A percentile compares a stretch with the other conserved stretches of the same genome.
Evolutionary conservation across 2,329 filamentous ascomycete genomes (phyloP).

Genomic region (Sarocladiaceae sp.): DNA sequence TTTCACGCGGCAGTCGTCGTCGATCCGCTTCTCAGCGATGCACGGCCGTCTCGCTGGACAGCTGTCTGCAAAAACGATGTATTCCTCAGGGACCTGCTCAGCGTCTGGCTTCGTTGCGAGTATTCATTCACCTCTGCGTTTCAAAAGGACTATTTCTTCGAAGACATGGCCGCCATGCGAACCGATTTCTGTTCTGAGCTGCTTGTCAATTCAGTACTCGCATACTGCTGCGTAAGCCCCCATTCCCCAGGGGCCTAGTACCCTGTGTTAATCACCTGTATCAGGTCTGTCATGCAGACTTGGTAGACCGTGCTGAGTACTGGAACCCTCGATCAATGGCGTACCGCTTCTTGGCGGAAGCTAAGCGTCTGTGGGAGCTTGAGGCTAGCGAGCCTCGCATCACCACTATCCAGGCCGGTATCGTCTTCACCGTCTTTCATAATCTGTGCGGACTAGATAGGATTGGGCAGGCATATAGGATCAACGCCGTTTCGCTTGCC

Average conservation of each 20-base stretch:
- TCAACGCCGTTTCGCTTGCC: conserved; percentile 26
- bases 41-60: conserved; percentile 30
- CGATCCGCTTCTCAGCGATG: conserved; percentile 24
- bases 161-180: conserved; percentile 27
- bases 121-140: conserved; percentile 29
- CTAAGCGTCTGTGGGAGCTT: conserved; percentile 31
- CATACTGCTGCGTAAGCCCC: conserved; percentile 27
- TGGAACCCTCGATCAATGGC: conserved; percentile 28
- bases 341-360: conserved; percentile 32
- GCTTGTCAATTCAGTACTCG: conserved; percentile 31
- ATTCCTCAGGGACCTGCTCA: conserved; percentile 26
- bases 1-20: conserved; percentile 28
- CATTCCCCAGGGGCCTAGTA: background rate
- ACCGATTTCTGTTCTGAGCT: conserved; percentile 31
- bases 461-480: conserved; percentile 27
- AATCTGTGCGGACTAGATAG: conserved; percentile 29
- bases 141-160: conserved; percentile 32
- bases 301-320: conserved; percentile 25
- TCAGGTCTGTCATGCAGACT: conserved; percentile 20
- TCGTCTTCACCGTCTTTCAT: conserved; percentile 24
- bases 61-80: conserved; percentile 25
- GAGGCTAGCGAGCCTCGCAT: conserved; percentile 21
- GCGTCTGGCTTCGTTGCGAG: conserved; percentile 24
- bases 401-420: conserved; percentile 29
- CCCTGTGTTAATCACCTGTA: background rate